A percentile compares a stretch with the other conserved stretches of the same genome.
These are phyloP conservation scores for Obelidium mucronatum DNA, from an alignment of 192 early-diverging fungal genomes.

Conservation along the genomic window DNA sequence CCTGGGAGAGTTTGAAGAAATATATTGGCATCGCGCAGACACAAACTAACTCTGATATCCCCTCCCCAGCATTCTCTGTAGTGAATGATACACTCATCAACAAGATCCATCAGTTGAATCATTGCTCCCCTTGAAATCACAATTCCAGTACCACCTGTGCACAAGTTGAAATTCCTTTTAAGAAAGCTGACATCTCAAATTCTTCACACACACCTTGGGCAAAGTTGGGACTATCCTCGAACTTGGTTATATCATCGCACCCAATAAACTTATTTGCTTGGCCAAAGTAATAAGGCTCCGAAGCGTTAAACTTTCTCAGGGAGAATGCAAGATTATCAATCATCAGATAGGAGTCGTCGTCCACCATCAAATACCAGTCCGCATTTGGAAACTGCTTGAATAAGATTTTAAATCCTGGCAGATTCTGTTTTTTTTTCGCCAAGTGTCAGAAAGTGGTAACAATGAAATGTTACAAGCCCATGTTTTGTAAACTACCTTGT, in stretches of 20 bases:
- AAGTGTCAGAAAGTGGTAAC: too few relatives aligned
- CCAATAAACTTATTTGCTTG: slow-evolving; percentile 52
- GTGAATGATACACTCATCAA: slow-evolving; percentile 37
- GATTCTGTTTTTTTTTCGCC: slow-evolving; percentile 59
- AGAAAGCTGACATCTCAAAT: slow-evolving; percentile 53
- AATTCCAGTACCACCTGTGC: slow-evolving; percentile 62
- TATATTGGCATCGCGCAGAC: slow-evolving; percentile 45
- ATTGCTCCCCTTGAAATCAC: slow-evolving; percentile 58
- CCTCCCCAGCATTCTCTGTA: slow-evolving; percentile 47
- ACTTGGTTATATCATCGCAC: slow-evolving; percentile 55
- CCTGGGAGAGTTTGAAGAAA: neutral
- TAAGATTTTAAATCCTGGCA: slow-evolving; percentile 59
- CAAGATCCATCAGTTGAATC: slow-evolving; percentile 35
- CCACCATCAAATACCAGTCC: slow-evolving; percentile 69
- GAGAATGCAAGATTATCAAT: slow-evolving; percentile 52
- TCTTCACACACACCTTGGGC: slow-evolving; percentile 65
- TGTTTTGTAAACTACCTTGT: too few relatives aligned
- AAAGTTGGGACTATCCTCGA: slow-evolving; percentile 46
- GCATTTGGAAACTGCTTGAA: slow-evolving; percentile 57
- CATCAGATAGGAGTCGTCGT: slow-evolving; percentile 69
- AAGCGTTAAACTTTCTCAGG: slow-evolving; percentile 45
- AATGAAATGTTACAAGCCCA: too few relatives aligned
- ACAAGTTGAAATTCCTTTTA: slow-evolving; percentile 47
- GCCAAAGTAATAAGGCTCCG: slow-evolving; percentile 52
- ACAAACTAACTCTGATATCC: slow-evolving; percentile 48